These are phyloP conservation scores for Globisporangium viniferum DNA, from an alignment of 352 stramenopile species.

Conservation along the genomic window DNA sequence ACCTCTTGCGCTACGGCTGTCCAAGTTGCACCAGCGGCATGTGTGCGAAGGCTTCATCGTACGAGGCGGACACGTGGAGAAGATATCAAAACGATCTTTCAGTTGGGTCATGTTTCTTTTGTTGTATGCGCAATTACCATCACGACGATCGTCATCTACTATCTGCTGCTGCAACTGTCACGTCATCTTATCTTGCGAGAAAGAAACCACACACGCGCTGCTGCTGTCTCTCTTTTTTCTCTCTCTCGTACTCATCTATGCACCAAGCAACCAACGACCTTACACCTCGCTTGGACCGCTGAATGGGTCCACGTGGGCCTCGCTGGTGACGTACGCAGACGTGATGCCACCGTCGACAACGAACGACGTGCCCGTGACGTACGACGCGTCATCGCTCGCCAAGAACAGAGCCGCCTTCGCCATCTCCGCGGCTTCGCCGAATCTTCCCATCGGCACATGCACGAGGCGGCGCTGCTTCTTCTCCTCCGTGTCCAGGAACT, in stretches of 20 bases:
- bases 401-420: conserved; percentile 86
- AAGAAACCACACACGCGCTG: neutral
- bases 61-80: neutral
- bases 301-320: conserved; percentile 77
- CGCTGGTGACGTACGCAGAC: conserved; percentile 81
- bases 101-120: neutral
- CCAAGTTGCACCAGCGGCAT: neutral
- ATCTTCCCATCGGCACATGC: conserved; percentile 86
- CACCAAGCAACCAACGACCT: neutral
- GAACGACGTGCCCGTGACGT: conserved; percentile 85
- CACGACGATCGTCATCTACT: neutral
- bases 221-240: conserved; percentile 3
- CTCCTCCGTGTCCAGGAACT: conserved; percentile 80
- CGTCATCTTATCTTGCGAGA: neutral
- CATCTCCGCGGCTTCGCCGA: conserved; percentile 85
- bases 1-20: neutral
- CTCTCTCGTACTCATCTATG: neutral
- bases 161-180: neutral
- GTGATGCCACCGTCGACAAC: conserved; percentile 88
- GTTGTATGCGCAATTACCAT: neutral
- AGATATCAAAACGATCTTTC: neutral
- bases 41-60: neutral
- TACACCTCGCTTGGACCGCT: conserved; percentile 76
- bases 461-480: conserved; percentile 87
- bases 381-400: conserved; percentile 80